Conservation (phyloP, 768 basidiomycete genomes). For the Tylopilus sp. region DNA sequence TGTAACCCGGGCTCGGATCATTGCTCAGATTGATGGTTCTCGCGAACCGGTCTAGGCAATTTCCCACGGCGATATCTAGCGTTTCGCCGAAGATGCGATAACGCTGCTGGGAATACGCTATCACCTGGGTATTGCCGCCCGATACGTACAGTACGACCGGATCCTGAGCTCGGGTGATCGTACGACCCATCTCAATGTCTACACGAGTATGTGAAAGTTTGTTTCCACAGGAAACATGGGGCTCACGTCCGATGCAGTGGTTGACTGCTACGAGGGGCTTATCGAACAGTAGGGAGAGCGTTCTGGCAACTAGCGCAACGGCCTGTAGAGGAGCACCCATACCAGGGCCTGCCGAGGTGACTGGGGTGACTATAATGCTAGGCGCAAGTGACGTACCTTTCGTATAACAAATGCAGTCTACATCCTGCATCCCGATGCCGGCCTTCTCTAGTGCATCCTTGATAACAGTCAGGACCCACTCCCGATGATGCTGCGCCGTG, state of each 20-base stretch:
- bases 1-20: conserved; percentile 94
- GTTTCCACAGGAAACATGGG: neutral
- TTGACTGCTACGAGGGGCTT: conserved; percentile 98
- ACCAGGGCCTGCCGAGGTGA: conserved; percentile 71
- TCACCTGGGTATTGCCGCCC: conserved; percentile 98
- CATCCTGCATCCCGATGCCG: conserved; percentile 62
- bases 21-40: conserved; percentile 92
- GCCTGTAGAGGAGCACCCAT: conserved; percentile 98
- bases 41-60: conserved; percentile 96
- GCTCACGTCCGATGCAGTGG: conserved; percentile 95
- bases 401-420: conserved; percentile 96
- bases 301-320: conserved; percentile 90
- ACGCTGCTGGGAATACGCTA: conserved; percentile 95
- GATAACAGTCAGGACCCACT: conserved; percentile 86
- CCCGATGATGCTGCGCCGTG: conserved; percentile 92
- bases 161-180: conserved; percentile 91
- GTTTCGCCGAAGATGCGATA: conserved; percentile 99
- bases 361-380: neutral
- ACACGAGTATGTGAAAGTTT: conserved; percentile 1
- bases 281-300: conserved; percentile 78
- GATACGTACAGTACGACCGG: conserved; percentile 98
- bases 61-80: conserved; percentile 98
- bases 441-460: conserved; percentile 71
- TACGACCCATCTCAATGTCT: conserved; percentile 99
- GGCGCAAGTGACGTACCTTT: conserved; percentile 62